phyloP scores from a whole-genome alignment of 2,329 filamentous ascomycete species.

The Pezicula carpinea region DNA sequence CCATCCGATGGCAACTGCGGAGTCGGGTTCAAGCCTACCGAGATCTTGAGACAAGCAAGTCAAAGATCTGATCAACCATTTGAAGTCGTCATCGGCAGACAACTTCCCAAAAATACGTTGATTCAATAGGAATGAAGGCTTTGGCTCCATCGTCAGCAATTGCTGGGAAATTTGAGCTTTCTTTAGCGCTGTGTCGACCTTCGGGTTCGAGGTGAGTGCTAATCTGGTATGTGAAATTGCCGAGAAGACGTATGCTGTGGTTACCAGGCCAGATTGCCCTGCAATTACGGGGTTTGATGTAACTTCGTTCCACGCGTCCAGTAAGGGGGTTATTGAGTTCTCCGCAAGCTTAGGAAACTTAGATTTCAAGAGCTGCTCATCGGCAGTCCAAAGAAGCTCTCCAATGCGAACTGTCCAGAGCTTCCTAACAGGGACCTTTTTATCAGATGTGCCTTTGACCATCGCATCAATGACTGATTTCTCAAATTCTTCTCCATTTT shows the following conservation, averaged over 20 bases:
- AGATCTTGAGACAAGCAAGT: constrained; percentile 54
- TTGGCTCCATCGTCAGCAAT: constrained; percentile 66
- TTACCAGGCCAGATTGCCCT: constrained; percentile 77
- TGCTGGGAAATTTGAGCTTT: constrained; percentile 60
- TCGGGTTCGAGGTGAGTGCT: constrained; percentile 46
- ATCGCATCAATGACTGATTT: constrained; percentile 67
- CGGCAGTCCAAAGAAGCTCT: constrained; percentile 59
- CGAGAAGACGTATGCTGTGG: constrained; percentile 70
- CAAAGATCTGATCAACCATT: constrained; percentile 72
- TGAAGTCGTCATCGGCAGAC: constrained; percentile 66
- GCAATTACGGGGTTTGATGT: constrained; percentile 72
- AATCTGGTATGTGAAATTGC: constrained; percentile 56
- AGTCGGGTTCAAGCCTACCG: constrained; percentile 36
- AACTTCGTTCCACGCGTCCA: constrained; percentile 74
- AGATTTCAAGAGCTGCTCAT: constrained; percentile 41
- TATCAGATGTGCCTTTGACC: constrained; percentile 79
- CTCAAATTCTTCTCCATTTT: constrained; percentile 55
- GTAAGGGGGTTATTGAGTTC: constrained; percentile 47
- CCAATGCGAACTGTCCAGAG: constrained; percentile 76
- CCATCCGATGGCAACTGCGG: constrained; percentile 64
- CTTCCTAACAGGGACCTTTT: constrained; percentile 71
- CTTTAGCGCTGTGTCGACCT: constrained; percentile 52
- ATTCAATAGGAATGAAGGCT: constrained; percentile 83
- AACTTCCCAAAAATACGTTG: constrained; percentile 81
- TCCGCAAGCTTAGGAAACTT: constrained; percentile 48